Evolutionary conservation across 208 protist species (phyloP).

Genomic region (Porcisia deanei): DNA sequence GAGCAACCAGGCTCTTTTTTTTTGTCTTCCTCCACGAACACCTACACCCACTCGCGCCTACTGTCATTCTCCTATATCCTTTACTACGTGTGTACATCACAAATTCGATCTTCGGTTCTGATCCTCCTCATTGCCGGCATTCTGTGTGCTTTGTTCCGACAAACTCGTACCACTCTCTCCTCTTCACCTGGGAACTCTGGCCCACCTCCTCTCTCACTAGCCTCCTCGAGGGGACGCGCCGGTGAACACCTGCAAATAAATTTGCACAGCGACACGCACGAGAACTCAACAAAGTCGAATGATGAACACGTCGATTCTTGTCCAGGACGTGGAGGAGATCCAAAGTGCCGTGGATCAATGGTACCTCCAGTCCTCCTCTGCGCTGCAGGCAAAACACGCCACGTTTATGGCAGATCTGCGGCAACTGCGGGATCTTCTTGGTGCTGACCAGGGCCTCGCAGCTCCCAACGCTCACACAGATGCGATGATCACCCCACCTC

Average conservation of each 20-base stretch:
- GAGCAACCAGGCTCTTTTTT: background rate
- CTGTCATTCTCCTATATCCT: background rate
- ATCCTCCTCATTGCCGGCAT: background rate
- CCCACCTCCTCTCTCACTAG: background rate
- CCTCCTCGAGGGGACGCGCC: background rate
- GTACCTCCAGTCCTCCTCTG: slow-evolving; percentile 52
- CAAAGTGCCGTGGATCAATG: slow-evolving; percentile 57
- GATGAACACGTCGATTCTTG: slow-evolving; percentile 41
- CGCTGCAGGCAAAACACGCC: slow-evolving; percentile 43
- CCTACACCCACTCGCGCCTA: background rate
- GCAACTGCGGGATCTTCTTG: slow-evolving; percentile 48
- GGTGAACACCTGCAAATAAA: background rate
- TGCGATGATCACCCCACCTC: slow-evolving; percentile 51
- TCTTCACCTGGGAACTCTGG: background rate
- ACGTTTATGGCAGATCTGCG: slow-evolving; percentile 50
- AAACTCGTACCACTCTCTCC: background rate
- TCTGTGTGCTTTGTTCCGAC: background rate
- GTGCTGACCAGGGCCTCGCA: slow-evolving; percentile 25
- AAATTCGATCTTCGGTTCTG: background rate
- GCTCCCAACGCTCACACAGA: slow-evolving; percentile 20
- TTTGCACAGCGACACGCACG: background rate
- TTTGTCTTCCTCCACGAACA: background rate
- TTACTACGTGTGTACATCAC: background rate
- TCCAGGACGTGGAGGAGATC: slow-evolving; percentile 77
- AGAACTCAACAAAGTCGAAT: background rate